A percentile compares a stretch with the other conserved stretches of the same genome.
Evolutionary conservation across 805 yeast species (phyloP).

Genomic region (Metschnikowia corniflorae): DNA sequence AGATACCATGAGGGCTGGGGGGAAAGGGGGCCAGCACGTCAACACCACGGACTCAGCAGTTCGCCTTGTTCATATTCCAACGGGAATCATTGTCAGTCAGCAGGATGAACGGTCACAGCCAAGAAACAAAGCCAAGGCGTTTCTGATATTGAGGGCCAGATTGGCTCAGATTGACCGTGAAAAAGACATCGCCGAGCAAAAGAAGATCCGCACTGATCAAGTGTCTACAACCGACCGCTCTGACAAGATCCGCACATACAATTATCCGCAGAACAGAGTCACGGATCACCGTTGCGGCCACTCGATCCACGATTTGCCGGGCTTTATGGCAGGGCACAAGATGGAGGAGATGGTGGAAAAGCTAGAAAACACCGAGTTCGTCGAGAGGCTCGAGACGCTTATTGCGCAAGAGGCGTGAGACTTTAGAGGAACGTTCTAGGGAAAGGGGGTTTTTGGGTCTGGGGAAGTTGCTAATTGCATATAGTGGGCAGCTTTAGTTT

Average conservation of each 20-base stretch:
- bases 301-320: constrained; percentile 66
- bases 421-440: no score
- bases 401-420: constrained; percentile 10
- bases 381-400: constrained; percentile 30
- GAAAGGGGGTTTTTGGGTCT: no score
- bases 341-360: constrained; percentile 35
- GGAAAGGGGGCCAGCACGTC: constrained; percentile 98
- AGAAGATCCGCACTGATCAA: constrained; percentile 69
- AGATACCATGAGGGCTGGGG: constrained; percentile 96
- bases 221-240: constrained; percentile 87
- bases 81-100: constrained; percentile 83
- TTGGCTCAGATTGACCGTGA: constrained; percentile 76
- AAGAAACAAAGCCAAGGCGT: constrained; percentile 88
- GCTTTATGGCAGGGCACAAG: constrained; percentile 37
- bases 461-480: no score
- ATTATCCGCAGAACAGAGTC: constrained; percentile 85
- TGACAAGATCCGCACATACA: constrained; percentile 91
- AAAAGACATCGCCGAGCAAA: constrained; percentile 61
- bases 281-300: constrained; percentile 91
- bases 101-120: constrained; percentile 97
- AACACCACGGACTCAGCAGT: constrained; percentile 98
- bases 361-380: constrained; percentile 38
- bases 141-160: constrained; percentile 73
- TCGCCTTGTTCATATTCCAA: constrained; percentile 84
- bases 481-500: no score